Percentiles rank a stretch among this genome's conserved stretches.
These are phyloP conservation scores for Microsporum audouinii DNA, from an alignment of 2,329 filamentous ascomycete species.

Conservation along the genomic window DNA sequence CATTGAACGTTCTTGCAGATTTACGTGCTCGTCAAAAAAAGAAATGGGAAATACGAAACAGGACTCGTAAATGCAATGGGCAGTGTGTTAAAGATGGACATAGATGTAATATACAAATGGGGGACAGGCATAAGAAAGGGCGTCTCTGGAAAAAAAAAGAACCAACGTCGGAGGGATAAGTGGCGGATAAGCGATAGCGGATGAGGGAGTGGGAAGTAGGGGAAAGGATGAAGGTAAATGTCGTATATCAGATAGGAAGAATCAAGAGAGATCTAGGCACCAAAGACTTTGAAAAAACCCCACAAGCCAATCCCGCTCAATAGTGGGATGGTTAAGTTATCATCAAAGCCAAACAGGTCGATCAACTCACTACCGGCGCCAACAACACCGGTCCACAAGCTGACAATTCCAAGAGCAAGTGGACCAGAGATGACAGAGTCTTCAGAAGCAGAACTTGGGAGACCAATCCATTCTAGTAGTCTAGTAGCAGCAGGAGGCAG, in stretches of 20 bases:
- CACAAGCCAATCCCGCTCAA: slow-evolving; percentile 80
- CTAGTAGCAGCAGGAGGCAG: slow-evolving; percentile 52
- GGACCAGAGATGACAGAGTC: slow-evolving; percentile 56
- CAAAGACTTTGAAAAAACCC: slow-evolving; percentile 83
- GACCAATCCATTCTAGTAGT: slow-evolving; percentile 44
- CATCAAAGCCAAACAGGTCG: slow-evolving; percentile 88
- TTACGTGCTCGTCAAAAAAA: not conserved
- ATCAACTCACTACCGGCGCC: slow-evolving; percentile 82
- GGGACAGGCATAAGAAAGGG: not conserved
- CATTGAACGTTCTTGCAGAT: not conserved
- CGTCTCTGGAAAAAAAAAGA: not conserved
- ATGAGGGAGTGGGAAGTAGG: not conserved
- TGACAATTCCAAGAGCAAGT: slow-evolving; percentile 66
- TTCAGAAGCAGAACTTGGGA: slow-evolving; percentile 28
- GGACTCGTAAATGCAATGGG: not conserved
- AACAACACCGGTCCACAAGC: slow-evolving; percentile 75
- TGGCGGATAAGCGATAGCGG: not conserved
- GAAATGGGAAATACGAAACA: not conserved
- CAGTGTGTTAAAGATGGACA: no score
- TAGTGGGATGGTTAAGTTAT: slow-evolving; percentile 93
- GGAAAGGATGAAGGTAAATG: not conserved
- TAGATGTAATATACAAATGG: not conserved
- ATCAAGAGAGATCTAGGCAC: slow-evolving; percentile 21
- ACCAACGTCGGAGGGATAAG: not conserved
- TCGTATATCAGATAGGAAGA: not conserved